These are phyloP conservation scores for Solanum hybrid DNA, from an alignment of 305 asterid genomes.

Conservation along the genomic window DNA sequence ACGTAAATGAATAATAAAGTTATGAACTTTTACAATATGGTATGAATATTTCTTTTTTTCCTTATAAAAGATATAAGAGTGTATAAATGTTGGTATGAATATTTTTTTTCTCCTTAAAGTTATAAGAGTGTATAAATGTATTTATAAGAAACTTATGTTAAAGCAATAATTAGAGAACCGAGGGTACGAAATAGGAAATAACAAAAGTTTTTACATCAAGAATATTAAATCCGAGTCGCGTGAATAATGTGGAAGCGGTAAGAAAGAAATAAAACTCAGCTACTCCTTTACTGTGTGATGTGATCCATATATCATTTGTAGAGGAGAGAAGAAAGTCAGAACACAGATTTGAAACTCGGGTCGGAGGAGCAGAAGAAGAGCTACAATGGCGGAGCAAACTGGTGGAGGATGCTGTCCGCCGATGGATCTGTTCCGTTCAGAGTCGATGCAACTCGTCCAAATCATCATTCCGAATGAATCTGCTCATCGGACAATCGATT, in stretches of 20 bases:
- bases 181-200: not conserved
- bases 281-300: not conserved
- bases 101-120: not conserved
- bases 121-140: not conserved
- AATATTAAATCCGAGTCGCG: not conserved
- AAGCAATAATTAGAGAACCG: not conserved
- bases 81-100: not conserved
- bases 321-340: slow-evolving; percentile 1
- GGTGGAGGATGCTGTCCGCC: slow-evolving; percentile 83
- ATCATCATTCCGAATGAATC: slow-evolving; percentile 93
- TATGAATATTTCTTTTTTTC: not conserved
- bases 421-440: slow-evolving; percentile 99
- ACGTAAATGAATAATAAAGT: not conserved
- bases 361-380: slow-evolving; percentile 6
- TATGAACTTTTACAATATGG: not conserved
- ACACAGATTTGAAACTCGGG: slow-evolving; percentile 5
- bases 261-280: not conserved
- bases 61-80: not conserved
- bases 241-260: slow-evolving; percentile 8
- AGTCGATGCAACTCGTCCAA: slow-evolving; percentile 96
- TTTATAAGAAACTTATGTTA: not conserved
- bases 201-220: not conserved
- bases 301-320: slow-evolving; percentile 1
- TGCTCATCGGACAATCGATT: slow-evolving; percentile 74
- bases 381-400: slow-evolving; percentile 58